phyloP scores from a whole-genome alignment of 1,284 basidiomycete species.

The Heterobasidion occidentale region DNA sequence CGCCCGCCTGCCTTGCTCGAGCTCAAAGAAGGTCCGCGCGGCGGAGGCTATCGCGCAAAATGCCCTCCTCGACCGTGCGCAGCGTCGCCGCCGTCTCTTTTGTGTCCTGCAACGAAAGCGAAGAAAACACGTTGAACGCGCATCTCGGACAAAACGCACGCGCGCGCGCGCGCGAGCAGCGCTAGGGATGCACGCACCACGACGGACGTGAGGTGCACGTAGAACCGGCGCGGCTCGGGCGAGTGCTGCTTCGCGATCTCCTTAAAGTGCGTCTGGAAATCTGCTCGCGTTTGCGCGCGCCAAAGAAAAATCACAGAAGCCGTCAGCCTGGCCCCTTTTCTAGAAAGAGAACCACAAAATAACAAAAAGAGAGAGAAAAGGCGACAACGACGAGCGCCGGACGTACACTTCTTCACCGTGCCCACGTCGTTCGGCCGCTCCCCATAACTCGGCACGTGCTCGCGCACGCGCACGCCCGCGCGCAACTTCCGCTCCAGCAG shows the following conservation, averaged over 20 bases:
- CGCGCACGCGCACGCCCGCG: conserved; percentile 48
- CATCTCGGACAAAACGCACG: too few relatives aligned
- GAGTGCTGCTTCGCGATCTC: conserved; percentile 29
- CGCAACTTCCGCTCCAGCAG: conserved; percentile 59
- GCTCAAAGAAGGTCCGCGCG: conserved; percentile 45
- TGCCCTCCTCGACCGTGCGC: conserved; percentile 38
- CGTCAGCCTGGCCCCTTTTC: not conserved
- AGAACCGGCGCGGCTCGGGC: conserved; percentile 51
- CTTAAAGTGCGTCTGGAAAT: conserved; percentile 32
- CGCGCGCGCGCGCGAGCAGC: not conserved
- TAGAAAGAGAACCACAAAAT: too few relatives aligned
- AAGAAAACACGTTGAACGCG: not conserved
- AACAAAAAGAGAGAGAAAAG: too few relatives aligned
- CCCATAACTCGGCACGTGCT: conserved; percentile 40
- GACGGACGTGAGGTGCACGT: conserved; percentile 67
- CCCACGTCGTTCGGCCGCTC: conserved; percentile 26
- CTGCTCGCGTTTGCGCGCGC: conserved; percentile 12
- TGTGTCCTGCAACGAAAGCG: conserved; percentile 41
- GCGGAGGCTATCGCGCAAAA: conserved; percentile 43
- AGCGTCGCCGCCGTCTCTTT: conserved; percentile 60
- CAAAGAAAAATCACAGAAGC: not conserved
- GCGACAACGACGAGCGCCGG: too few relatives aligned
- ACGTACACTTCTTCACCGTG: conserved; percentile 28
- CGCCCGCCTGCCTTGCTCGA: not conserved
- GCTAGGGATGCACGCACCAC: conserved; percentile 36